A percentile compares a stretch with the other conserved stretches of the same genome.
These are phyloP conservation scores for Casuarina equisetifolia DNA, from an alignment of 306 rosid species.

Conservation along the genomic window DNA sequence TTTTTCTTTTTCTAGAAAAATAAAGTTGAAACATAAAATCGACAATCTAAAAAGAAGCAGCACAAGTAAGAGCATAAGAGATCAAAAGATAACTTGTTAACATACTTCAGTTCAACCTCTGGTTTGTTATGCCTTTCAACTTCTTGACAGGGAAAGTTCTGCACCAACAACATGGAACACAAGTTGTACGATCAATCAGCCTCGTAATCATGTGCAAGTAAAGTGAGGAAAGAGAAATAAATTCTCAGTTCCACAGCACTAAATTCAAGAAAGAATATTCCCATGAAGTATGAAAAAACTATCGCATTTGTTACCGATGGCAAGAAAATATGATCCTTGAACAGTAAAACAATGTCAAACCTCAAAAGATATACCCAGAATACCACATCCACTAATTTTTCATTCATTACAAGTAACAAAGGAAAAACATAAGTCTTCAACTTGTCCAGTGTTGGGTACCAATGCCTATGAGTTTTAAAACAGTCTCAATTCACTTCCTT, in stretches of 20 bases:
- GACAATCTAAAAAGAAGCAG: neutral
- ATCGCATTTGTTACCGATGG: neutral
- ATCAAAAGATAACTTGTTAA: conserved; percentile 8
- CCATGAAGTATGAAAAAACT: neutral
- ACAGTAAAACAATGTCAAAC: neutral
- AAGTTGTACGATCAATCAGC: neutral
- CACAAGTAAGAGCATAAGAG: conserved; percentile 5
- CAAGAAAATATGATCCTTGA: neutral
- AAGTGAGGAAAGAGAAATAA: neutral
- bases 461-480: neutral
- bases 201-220: neutral
- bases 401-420: neutral
- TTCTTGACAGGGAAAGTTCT: conserved; percentile 99
- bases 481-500: neutral
- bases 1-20: neutral
- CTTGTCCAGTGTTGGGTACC: neutral
- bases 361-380: neutral
- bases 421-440: neutral
- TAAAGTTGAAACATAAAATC: neutral
- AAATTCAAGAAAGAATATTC: neutral
- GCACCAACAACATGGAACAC: conserved; percentile 19
- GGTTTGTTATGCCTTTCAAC: conserved; percentile 99
- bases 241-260: neutral
- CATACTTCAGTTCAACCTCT: conserved; percentile 91
- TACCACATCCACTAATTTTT: neutral